phyloP scores from a whole-genome alignment of 2,329 filamentous ascomycete genomes.

The Monosporascus sp. region DNA sequence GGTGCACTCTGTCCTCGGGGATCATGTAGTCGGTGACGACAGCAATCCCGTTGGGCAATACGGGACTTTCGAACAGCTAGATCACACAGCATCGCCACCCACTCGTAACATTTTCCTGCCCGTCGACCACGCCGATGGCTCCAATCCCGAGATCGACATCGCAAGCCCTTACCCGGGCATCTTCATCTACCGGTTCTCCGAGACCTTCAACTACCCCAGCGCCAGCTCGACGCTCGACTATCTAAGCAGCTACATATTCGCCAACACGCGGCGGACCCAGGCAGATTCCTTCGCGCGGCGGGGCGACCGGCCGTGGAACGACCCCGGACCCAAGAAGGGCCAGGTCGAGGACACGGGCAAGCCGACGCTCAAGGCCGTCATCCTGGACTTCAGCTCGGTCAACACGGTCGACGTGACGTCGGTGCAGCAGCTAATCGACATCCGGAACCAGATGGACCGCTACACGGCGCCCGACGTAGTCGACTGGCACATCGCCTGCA shows the following conservation, averaged over 20 bases:
- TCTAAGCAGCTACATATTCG: slow-evolving; percentile 63
- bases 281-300: slow-evolving; percentile 57
- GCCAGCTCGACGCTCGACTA: slow-evolving; percentile 84
- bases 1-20: slow-evolving; percentile 78
- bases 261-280: slow-evolving; percentile 72
- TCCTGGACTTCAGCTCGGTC: slow-evolving; percentile 89
- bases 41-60: slow-evolving; percentile 47
- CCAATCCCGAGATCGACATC: slow-evolving; percentile 79
- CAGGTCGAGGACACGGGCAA: slow-evolving; percentile 44
- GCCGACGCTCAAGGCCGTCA: slow-evolving; percentile 79
- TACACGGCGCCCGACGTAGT: slow-evolving; percentile 77
- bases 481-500: slow-evolving; percentile 93
- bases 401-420: slow-evolving; percentile 94
- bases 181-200: slow-evolving; percentile 92
- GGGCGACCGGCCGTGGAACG: slow-evolving; percentile 91
- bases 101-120: slow-evolving; percentile 81
- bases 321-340: slow-evolving; percentile 65
- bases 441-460: slow-evolving; percentile 86
- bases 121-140: slow-evolving; percentile 80
- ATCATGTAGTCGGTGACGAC: slow-evolving; percentile 65
- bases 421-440: slow-evolving; percentile 86
- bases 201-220: slow-evolving; percentile 96
- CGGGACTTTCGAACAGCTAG: slow-evolving; percentile 47
- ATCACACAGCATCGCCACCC: slow-evolving; percentile 14
- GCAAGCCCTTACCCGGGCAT: slow-evolving; percentile 82